phyloP scores from a whole-genome alignment of 2,329 filamentous ascomycete genomes.

The Fusarium napiforme region DNA sequence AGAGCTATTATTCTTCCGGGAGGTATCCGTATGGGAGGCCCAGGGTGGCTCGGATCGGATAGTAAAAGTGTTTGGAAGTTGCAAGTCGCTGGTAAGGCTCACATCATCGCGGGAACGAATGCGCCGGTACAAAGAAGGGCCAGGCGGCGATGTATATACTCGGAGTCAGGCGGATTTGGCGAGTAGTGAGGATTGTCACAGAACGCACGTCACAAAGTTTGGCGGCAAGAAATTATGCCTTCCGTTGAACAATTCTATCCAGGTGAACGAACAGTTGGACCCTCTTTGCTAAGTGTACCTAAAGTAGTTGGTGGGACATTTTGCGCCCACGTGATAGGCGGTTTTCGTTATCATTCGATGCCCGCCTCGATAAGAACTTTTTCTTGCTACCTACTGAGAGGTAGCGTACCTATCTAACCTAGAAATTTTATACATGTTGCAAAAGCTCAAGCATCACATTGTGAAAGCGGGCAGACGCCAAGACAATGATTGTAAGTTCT shows the following conservation, averaged over 20 bases:
- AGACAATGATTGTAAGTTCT: slow-evolving; percentile 50
- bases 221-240: slow-evolving; percentile 39
- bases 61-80: slow-evolving; percentile 46
- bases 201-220: slow-evolving; percentile 20
- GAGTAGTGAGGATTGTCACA: slow-evolving; percentile 8
- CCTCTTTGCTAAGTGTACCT: slow-evolving; percentile 39
- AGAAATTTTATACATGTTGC: slow-evolving; percentile 31
- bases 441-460: slow-evolving; percentile 16
- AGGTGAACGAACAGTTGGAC: slow-evolving; percentile 40
- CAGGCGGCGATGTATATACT: slow-evolving; percentile 19
- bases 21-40: slow-evolving; percentile 36
- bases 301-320: slow-evolving; percentile 52
- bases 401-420: background rate
- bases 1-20: slow-evolving; percentile 41
- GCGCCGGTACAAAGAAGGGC: slow-evolving; percentile 32
- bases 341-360: slow-evolving; percentile 41
- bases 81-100: slow-evolving; percentile 48
- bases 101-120: slow-evolving; percentile 53
- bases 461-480: background rate
- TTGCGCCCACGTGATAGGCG: slow-evolving; percentile 56
- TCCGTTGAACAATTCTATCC: slow-evolving; percentile 45
- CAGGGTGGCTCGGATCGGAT: slow-evolving; percentile 44
- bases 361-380: slow-evolving; percentile 48
- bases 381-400: slow-evolving; percentile 24
- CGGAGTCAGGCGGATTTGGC: slow-evolving; percentile 5